These are phyloP conservation scores for Penicillium antarcticum DNA, from an alignment of 495 filamentous ascomycete genomes.

Conservation along the genomic window DNA sequence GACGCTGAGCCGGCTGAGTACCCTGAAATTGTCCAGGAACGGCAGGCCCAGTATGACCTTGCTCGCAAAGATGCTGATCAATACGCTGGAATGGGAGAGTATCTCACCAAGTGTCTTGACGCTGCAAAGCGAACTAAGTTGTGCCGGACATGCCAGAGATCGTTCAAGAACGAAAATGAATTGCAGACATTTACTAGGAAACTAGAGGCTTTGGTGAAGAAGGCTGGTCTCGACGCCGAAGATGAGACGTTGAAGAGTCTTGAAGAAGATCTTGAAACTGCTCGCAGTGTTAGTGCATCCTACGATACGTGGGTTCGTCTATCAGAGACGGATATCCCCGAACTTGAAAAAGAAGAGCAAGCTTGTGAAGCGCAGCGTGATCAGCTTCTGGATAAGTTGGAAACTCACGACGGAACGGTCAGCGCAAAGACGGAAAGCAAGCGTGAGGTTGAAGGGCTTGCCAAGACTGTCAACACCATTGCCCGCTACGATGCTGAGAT, in stretches of 20 bases:
- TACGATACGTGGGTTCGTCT: constrained; percentile 74
- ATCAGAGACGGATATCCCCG: constrained; percentile 66
- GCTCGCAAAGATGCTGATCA: constrained; percentile 62
- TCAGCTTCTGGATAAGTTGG: constrained; percentile 60
- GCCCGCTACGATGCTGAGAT: constrained; percentile 69
- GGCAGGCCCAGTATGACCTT: constrained; percentile 59
- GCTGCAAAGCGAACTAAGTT: constrained; percentile 56
- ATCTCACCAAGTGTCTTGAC: constrained; percentile 58
- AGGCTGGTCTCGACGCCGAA: constrained; percentile 49
- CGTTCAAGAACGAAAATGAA: constrained; percentile 58
- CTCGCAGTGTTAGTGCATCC: constrained; percentile 57
- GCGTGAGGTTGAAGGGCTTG: constrained; percentile 70
- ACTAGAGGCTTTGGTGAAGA: constrained; percentile 56
- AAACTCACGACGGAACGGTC: constrained; percentile 70
- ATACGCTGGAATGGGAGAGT: constrained; percentile 58
- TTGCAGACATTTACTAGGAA: constrained; percentile 57
- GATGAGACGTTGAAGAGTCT: constrained; percentile 48
- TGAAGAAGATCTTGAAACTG: constrained; percentile 53
- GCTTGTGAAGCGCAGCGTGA: constrained; percentile 53
- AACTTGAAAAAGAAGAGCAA: constrained; percentile 58
- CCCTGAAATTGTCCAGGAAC: constrained; percentile 45
- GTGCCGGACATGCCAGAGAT: constrained; percentile 68
- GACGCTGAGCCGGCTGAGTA: constrained; percentile 54
- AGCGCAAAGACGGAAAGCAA: constrained; percentile 60
- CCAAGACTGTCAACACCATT: constrained; percentile 74